These are phyloP conservation scores for Talaromyces atroroseus DNA, from an alignment of 2,329 filamentous ascomycete species.

Conservation along the genomic window DNA sequence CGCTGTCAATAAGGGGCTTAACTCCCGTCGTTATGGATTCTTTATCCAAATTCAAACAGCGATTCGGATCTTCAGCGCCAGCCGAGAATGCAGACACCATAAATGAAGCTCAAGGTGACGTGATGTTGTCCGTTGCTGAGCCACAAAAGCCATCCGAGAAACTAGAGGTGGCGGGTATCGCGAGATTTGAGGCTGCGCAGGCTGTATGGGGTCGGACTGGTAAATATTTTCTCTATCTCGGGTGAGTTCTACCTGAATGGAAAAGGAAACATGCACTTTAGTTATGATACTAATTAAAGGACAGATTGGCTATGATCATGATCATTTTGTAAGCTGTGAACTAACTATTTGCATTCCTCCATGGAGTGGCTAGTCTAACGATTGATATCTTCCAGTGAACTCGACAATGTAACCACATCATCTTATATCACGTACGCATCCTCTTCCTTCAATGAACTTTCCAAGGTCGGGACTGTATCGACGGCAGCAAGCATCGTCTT, in stretches of 20 bases:
- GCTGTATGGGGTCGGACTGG: conserved; percentile 26
- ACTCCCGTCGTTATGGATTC: background rate
- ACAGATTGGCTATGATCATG: conserved; percentile 27
- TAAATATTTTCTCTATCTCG: conserved; percentile 25
- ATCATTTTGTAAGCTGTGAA: conserved; percentile 22
- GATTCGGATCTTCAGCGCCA: background rate
- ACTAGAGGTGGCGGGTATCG: conserved; percentile 19
- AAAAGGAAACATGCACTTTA: background rate
- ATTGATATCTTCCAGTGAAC: conserved; percentile 21
- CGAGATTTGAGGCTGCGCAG: conserved; percentile 25
- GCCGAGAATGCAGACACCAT: background rate
- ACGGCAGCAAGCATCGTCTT: conserved; percentile 36
- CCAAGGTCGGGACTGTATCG: conserved; percentile 30
- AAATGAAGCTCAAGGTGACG: background rate
- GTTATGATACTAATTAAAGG: background rate
- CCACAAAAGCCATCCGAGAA: conserved; percentile 7
- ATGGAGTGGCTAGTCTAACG: background rate
- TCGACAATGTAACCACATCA: conserved; percentile 34
- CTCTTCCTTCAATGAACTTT: conserved; percentile 34
- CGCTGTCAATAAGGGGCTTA: background rate
- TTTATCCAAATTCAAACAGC: background rate
- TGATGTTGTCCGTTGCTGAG: background rate
- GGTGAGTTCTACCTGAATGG: conserved; percentile 15
- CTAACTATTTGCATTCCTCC: too few species aligned
- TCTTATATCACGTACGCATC: conserved; percentile 40